Percentiles rank a stretch among this genome's conserved stretches.
Evolutionary conservation across 1,284 basidiomycete genomes (phyloP).

Genomic region (Pseudomicrostroma phylloplanum): DNA sequence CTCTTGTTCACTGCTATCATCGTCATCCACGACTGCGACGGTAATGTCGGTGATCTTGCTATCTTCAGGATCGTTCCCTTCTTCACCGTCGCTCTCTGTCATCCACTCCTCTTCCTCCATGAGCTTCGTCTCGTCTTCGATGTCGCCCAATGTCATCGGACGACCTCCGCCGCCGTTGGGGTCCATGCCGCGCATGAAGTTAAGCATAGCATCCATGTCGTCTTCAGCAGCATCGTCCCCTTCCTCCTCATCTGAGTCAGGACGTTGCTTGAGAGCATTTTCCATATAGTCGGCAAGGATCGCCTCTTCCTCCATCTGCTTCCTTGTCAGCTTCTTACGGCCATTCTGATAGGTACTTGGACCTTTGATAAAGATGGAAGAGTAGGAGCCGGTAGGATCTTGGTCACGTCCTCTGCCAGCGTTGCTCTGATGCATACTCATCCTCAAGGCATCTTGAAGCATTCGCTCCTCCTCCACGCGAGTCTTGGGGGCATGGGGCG

Average conservation of each 20-base stretch:
- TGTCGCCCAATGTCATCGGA: constrained; percentile 36
- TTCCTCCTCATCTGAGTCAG: constrained; percentile 16
- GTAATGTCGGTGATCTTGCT: neutral
- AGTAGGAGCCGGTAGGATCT: neutral
- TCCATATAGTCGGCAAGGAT: constrained; percentile 45
- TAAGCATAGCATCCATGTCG: constrained; percentile 32
- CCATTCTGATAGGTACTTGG: neutral
- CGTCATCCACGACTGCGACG: constrained; percentile 16
- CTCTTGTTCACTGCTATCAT: constrained; percentile 18
- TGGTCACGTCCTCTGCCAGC: neutral
- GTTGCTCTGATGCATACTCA: neutral
- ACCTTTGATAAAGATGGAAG: neutral
- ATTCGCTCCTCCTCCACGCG: constrained; percentile 4
- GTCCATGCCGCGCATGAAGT: constrained; percentile 43
- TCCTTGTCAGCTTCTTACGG: constrained; percentile 4
- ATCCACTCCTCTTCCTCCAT: constrained; percentile 39
- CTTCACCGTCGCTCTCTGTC: constrained; percentile 24
- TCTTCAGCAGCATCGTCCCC: constrained; percentile 9
- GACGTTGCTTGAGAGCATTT: constrained; percentile 29
- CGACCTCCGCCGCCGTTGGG: constrained; percentile 28
- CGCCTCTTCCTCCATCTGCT: constrained; percentile 24
- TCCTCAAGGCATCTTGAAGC: neutral
- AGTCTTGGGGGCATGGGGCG: neutral
- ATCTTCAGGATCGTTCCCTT: constrained; percentile 15
- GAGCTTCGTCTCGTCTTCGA: constrained; percentile 29